Conservation (phyloP, 164 flowering plant species). For the Cinnamomum micranthum region DNA sequence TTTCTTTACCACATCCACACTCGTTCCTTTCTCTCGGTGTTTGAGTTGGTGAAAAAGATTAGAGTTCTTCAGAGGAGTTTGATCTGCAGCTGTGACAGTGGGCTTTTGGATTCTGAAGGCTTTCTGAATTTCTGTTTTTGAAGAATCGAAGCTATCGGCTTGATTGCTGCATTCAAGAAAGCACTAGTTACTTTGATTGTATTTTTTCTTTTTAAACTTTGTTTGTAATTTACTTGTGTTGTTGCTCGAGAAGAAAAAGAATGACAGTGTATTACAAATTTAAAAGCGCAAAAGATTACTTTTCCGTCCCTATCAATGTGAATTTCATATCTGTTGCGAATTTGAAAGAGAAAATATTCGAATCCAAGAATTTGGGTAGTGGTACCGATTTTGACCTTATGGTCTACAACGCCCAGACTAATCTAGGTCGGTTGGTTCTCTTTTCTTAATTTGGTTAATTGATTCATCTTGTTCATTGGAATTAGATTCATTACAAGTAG, state of each 20-base stretch:
- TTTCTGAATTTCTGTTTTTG: no score
- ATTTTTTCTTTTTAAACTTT: no score
- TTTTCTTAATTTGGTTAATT: constrained; percentile 7
- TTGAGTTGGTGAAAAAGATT: no score
- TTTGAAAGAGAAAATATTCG: constrained; percentile 49
- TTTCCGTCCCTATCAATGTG: constrained; percentile 77
- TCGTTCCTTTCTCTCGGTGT: no score
- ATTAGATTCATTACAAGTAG: neutral
- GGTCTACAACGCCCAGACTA: constrained; percentile 89
- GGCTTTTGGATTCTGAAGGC: no score
- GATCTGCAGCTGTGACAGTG: no score
- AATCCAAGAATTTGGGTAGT: constrained; percentile 93
- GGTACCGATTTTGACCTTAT: constrained; percentile 95
- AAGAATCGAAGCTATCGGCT: no score
- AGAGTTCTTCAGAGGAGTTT: no score
- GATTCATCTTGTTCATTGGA: constrained; percentile 5
- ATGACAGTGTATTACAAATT: constrained; percentile 96
- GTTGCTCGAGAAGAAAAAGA: neutral
- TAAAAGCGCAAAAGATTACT: constrained; percentile 97
- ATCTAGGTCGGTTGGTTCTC: constrained; percentile 76
- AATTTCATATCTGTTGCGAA: constrained; percentile 70
- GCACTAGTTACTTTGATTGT: no score
- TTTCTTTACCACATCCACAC: no score
- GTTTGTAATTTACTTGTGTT: no score
- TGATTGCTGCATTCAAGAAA: no score